Evolutionary conservation across 2,329 filamentous ascomycete genomes (phyloP).

Genomic region (Penicillium olsonii): DNA sequence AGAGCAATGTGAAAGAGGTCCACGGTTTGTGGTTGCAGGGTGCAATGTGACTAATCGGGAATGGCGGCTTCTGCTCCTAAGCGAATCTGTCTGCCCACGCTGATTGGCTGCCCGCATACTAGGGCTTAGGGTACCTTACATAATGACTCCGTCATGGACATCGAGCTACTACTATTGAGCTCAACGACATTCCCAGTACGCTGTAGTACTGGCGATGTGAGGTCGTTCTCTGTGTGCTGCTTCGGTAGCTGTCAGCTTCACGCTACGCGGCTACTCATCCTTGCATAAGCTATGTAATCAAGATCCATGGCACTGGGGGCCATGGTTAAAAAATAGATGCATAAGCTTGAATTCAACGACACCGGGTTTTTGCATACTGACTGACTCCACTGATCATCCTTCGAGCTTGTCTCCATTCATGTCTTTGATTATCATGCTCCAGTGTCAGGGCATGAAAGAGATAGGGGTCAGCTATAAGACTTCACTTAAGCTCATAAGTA

Average conservation of each 20-base stretch:
- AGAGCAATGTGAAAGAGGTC: constrained; percentile 29
- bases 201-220: too few species aligned
- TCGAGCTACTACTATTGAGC: too few species aligned
- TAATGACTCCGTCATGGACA: constrained; percentile 33
- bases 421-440: not conserved
- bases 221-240: too few species aligned
- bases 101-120: constrained; percentile 30
- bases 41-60: constrained; percentile 34
- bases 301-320: too few species aligned
- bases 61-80: constrained; percentile 39
- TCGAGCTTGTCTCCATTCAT: not conserved
- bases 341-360: not conserved
- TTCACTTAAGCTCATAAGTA: too few species aligned
- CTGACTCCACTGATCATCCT: not conserved
- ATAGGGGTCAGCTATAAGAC: too few species aligned
- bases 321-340: not conserved
- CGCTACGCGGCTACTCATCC: too few species aligned
- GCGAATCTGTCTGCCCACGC: constrained; percentile 30
- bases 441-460: too few species aligned
- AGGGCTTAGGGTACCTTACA: constrained; percentile 43
- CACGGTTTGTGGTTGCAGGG: constrained; percentile 37
- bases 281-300: constrained; percentile 14
- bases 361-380: not conserved
- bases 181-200: too few species aligned
- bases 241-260: too few species aligned